Percentiles rank a stretch among this genome's conserved stretches.
Conservation (phyloP, 257 asterid species). For the Marsdenia floribunda region DNA sequence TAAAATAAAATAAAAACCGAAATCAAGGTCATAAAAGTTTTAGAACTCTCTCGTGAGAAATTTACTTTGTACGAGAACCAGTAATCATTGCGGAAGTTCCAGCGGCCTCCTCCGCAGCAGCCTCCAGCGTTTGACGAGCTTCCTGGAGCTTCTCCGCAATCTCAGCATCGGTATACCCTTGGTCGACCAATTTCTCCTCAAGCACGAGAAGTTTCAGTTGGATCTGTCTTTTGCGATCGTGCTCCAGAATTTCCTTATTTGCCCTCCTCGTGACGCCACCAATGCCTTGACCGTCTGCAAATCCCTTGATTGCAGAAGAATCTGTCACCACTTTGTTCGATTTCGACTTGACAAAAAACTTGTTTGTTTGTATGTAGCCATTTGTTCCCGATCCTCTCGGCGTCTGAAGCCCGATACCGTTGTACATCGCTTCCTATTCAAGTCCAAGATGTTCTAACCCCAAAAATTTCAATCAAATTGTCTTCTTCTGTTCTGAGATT, state of each 20-base stretch:
- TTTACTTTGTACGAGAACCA: constrained; percentile 18
- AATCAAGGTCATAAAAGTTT: not conserved
- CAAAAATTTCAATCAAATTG: not conserved
- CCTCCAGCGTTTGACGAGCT: constrained; percentile 55
- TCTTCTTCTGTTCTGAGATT: too few relatives aligned
- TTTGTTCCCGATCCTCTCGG: constrained; percentile 93
- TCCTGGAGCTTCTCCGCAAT: constrained; percentile 63
- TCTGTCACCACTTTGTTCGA: constrained; percentile 51
- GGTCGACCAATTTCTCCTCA: constrained; percentile 70
- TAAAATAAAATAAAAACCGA: not conserved
- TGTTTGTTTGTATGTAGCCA: constrained; percentile 77
- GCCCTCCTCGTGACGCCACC: constrained; percentile 59
- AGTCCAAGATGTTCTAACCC: not conserved
- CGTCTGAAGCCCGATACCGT: constrained; percentile 88
- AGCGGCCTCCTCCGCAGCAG: constrained; percentile 51
- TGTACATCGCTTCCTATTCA: constrained; percentile 44
- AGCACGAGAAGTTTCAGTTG: constrained; percentile 69
- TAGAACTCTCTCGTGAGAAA: not conserved
- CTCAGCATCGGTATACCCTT: constrained; percentile 72
- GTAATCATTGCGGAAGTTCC: constrained; percentile 21
- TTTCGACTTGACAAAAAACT: constrained; percentile 55
- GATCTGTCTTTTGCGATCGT: constrained; percentile 91
- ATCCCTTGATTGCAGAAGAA: constrained; percentile 43
- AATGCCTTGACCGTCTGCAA: constrained; percentile 59
- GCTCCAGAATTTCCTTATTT: constrained; percentile 74